A percentile compares a stretch with the other conserved stretches of the same genome.
These are phyloP conservation scores for Reticulascus tulasneorum DNA, from an alignment of 2,329 filamentous ascomycete genomes.

Conservation along the genomic window DNA sequence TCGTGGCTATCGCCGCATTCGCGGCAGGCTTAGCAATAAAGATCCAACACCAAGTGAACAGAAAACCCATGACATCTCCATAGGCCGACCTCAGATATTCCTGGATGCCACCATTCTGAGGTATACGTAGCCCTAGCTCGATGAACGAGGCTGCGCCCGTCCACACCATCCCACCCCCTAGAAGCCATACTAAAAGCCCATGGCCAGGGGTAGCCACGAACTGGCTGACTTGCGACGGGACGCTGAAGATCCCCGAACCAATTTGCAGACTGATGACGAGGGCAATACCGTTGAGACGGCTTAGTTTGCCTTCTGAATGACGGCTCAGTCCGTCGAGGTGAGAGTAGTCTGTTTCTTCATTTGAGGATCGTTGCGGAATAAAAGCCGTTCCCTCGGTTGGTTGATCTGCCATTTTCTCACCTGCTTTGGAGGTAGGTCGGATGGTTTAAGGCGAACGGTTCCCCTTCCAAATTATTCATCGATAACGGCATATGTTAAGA, in stretches of 20 bases:
- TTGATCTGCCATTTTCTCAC: too few relatives aligned
- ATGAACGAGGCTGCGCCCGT: slow-evolving; percentile 43
- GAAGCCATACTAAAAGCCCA: slow-evolving; percentile 36
- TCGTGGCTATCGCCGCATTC: slow-evolving; percentile 39
- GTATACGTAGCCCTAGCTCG: slow-evolving; percentile 40
- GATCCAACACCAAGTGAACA: slow-evolving; percentile 41
- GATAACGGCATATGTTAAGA: too few relatives aligned
- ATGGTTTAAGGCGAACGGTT: too few relatives aligned
- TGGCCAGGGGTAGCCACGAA: slow-evolving; percentile 37
- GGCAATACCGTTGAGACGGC: slow-evolving; percentile 28
- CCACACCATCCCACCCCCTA: slow-evolving; percentile 41
- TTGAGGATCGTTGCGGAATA: too few relatives aligned
- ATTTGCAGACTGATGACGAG: slow-evolving; percentile 44
- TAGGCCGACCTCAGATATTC: slow-evolving; percentile 38
- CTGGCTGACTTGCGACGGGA: slow-evolving; percentile 36
- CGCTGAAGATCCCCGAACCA: slow-evolving; percentile 43
- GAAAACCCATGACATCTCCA: slow-evolving; percentile 36
- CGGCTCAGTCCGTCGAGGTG: too few relatives aligned
- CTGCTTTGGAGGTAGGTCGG: too few relatives aligned
- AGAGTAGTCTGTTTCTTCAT: too few relatives aligned
- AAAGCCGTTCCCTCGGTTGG: too few relatives aligned
- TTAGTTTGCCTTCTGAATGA: slow-evolving; percentile 17
- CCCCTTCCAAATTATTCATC: too few relatives aligned
- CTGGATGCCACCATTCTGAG: slow-evolving; percentile 41
- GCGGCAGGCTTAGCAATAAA: slow-evolving; percentile 38